These are phyloP conservation scores for Fusarium duplospermum DNA, from an alignment of 2,329 filamentous ascomycete genomes.

Conservation along the genomic window DNA sequence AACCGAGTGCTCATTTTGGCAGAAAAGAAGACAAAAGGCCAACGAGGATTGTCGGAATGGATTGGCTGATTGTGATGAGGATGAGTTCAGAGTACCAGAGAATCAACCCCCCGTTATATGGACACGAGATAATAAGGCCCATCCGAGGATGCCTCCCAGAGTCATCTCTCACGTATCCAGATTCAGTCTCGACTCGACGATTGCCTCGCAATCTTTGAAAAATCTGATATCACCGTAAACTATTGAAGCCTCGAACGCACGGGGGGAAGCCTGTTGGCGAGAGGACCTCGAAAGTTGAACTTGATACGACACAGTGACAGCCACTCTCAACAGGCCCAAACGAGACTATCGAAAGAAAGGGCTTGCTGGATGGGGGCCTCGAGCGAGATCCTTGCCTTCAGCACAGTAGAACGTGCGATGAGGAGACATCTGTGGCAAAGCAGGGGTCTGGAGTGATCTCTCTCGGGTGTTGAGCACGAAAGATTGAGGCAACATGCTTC, in stretches of 20 bases:
- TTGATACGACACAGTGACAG: neutral
- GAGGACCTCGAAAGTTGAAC: neutral
- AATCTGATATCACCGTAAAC: neutral
- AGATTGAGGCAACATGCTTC: neutral
- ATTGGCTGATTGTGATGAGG: neutral
- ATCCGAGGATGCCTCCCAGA: neutral
- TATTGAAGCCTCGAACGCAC: neutral
- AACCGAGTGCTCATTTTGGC: neutral
- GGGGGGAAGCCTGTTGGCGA: neutral
- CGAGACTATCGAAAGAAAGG: neutral
- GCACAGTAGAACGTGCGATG: no score
- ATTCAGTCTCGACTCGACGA: neutral
- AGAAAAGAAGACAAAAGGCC: neutral
- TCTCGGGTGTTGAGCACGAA: neutral
- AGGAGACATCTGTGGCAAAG: neutral
- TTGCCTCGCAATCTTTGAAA: neutral
- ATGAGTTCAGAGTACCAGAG: neutral
- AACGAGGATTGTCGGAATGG: neutral
- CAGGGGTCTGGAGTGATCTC: neutral
- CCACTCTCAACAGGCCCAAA: neutral
- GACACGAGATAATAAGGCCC: neutral
- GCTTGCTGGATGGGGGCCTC: neutral
- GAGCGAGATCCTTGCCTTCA: neutral
- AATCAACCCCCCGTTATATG: neutral
- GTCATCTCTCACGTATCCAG: neutral